Base-by-base conservation (phyloP, 164 flowering plant species). In the Vitis riparia region DNA sequence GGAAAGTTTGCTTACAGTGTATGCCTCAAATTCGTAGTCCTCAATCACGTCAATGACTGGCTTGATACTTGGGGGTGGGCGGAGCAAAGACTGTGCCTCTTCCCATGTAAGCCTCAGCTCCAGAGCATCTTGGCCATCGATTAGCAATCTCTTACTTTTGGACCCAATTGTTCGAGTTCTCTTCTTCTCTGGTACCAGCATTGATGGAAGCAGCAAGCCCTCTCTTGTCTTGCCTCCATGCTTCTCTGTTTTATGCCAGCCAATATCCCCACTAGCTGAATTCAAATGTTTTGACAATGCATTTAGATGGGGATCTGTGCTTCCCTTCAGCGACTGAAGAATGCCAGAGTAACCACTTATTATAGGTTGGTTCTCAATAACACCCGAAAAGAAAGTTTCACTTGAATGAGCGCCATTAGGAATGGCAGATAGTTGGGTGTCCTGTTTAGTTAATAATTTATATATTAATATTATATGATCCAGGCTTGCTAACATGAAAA, bases 41-140 rank as follows among this genome's bases (percentile, higher is more conserved):
- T 89, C 97, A 69, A 91, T 68, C 37, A 74, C 63, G 63, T 85
- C 81, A 55, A 85, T 78, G 72, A 80, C 87, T n/a, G 76, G 94
- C 65, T 82, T 80, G 67, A 74, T 70, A 77, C 83, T 74, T 44
- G 90, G 93, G 29, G 94, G 86, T 16, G 96, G 96, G 51, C 93
- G 88, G 48, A 93, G 91, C 79, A 91, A 80, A 63, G 88, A 94
- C 70, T 89, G 98, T 53, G 90, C 88, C 77, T 93, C 96, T 82
- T 89, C 94, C 98, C 98, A 93, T 12, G 94, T 89, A 70, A 89
- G 76, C 69, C 80, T 87, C 67, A 93, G 83, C 77, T 89, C 93
- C 75, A 87, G 51, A 70, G 90, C 89, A 79, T 88, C 94, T 60
- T 86, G 87, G 68, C 78, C 80, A 70, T 88, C 89, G 49, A 93